These are phyloP conservation scores for Apiotrichum montevideense DNA, from an alignment of 1,284 basidiomycete species.

Conservation along the genomic window DNA sequence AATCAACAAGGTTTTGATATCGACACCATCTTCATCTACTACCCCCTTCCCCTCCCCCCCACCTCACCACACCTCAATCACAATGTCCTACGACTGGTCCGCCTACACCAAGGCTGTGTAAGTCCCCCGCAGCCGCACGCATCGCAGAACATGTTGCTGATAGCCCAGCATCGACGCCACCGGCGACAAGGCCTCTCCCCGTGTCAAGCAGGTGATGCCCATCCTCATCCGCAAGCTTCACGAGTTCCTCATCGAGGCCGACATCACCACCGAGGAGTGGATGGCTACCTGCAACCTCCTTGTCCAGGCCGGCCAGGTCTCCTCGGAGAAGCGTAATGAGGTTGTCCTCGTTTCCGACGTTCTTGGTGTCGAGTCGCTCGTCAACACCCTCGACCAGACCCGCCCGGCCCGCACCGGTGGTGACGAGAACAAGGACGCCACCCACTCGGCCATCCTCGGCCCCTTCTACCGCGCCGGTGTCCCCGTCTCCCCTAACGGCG, in stretches of 20 bases:
- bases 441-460: constrained; percentile 42
- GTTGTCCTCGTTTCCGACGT: constrained; percentile 46
- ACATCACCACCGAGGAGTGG: constrained; percentile 45
- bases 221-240: constrained; percentile 43
- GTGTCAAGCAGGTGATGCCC: constrained; percentile 39
- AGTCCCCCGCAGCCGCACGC: not conserved
- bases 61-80: not conserved
- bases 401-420: constrained; percentile 14
- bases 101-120: constrained; percentile 15
- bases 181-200: constrained; percentile 32
- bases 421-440: constrained; percentile 10
- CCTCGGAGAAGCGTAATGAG: constrained; percentile 44
- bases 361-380: constrained; percentile 44
- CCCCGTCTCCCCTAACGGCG: constrained; percentile 34
- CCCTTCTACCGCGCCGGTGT: constrained; percentile 30
- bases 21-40: no score
- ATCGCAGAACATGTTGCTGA: not conserved
- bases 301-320: constrained; percentile 42
- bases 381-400: constrained; percentile 21
- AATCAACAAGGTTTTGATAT: no score
- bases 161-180: constrained; percentile 16
- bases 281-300: constrained; percentile 42
- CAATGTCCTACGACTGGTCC: constrained; percentile 15
- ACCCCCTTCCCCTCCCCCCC: not conserved
- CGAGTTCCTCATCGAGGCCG: constrained; percentile 39